Evolutionary conservation across 2,329 filamentous ascomycete species (phyloP), one percentile per base, ranked within the genome.

Genomic region (Trichothecium roseum): DNA sequence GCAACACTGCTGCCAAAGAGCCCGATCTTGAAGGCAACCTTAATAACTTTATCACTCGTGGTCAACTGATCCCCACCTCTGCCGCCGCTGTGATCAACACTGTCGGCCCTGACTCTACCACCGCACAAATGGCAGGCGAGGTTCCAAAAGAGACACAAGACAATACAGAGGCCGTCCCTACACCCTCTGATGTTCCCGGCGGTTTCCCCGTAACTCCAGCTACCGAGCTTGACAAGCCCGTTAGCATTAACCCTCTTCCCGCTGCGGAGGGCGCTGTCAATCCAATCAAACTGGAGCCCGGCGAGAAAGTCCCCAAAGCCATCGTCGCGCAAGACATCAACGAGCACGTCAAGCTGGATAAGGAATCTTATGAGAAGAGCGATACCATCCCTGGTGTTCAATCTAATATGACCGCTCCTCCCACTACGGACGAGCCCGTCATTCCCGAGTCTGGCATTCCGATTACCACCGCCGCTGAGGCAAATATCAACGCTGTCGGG

Each of bases 41-140:
- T 50, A 96, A 96, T 72, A 96, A 96, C 75, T 78, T 95, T 44
- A 73, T 98, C 38, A 73, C 74, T 28, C 77, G 82, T 39, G 74
- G 86, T 43, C 72, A 85, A 53, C 81, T 94, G 36, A 47, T 58
- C 41, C 58, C 57, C 46, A 57, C 63, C 45, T 50, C 53, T 33
- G 61, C 65, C 35, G 62, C 66, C 30, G 63, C 69, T 39, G 60
- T 72, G 40, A 72, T 82, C 56, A 84, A 78, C 46, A 79, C 78
- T 34, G 80, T 75, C 40, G 72, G 75, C 26, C 81, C 84, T 38
- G 68, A 73, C 40, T 79, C 84, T 33, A 81, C 82, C 30, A 88
- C 84, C 37, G 78, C 79, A 46, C 69, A 67, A 29, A 68, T 88
- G 55, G 81, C 81, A 39, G 47, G 50, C 36, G 54, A 58, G 43